These are phyloP conservation scores for Komagataella populi DNA, from an alignment of 805 yeast species.

Conservation along the genomic window DNA sequence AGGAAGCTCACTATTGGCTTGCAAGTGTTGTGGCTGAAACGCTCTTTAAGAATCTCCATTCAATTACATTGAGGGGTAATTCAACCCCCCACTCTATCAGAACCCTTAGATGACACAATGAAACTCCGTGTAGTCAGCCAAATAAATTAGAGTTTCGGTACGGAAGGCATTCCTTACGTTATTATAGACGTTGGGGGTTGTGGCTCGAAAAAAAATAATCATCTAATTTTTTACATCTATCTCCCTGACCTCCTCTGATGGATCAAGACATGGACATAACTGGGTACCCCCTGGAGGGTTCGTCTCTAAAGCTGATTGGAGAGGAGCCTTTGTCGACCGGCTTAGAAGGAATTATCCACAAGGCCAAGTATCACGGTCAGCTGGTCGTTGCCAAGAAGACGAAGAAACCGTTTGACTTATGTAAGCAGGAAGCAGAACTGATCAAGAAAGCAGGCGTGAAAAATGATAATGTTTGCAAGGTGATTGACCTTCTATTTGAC, in stretches of 20 bases:
- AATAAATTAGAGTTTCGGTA: not conserved
- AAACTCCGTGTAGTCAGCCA: not conserved
- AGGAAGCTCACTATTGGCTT: not conserved
- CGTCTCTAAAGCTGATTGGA: not conserved
- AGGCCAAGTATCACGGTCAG: not conserved
- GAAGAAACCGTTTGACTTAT: not conserved
- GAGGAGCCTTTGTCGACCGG: not conserved
- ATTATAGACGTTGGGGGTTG: not conserved
- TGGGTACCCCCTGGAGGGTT: not conserved
- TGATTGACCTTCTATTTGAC: not conserved
- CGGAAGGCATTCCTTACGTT: not conserved
- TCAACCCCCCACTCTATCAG: not conserved
- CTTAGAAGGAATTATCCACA: not conserved
- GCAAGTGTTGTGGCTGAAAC: not conserved
- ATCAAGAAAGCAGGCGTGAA: not conserved
- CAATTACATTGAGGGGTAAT: too few relatives aligned
- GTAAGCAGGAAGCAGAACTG: not conserved
- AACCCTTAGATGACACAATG: not conserved
- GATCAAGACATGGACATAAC: not conserved
- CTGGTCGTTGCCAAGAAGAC: not conserved
- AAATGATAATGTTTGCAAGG: not conserved
- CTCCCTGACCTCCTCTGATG: not conserved
- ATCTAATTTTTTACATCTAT: not conserved
- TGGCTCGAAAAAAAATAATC: not conserved
- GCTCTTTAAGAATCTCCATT: not conserved